Evolutionary conservation across 129 eudicot genomes (phyloP), one percentile per base, ranked within the genome.

Genomic region (Lactuca saligna): DNA sequence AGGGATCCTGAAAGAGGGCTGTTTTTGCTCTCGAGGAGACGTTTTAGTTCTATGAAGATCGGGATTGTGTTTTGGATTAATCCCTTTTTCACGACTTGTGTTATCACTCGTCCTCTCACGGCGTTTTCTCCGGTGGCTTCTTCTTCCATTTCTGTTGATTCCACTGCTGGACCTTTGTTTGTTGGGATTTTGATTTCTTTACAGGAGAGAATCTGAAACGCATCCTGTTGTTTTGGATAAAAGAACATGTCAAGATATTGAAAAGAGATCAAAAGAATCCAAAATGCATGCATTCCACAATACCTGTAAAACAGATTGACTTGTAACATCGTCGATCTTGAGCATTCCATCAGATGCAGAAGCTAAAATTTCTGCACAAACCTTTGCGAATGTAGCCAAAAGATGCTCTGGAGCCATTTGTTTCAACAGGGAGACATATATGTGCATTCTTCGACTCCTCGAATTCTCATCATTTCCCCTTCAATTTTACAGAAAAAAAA

Each of bases 351-450:
- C 99, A 12, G 97, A 87, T 20, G 96, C 96, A 65, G 96, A 84
- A 63, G 96, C 97, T 75, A 94, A 90, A 62, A 87, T 94, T 73
- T 94, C 99, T 15, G 99, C 93, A 72, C 96, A 87, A 53, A 94
- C 87, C 71, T 94, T 94, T 3, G 99, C 93, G 72, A 94, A 94
- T 17, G 99, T 87, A 35, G 99, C 99, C 72, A 94, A 69, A 62
- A 94, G 97, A 60, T 94, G 97, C 84, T 87, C 99, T 0, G 99
- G 97, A 75, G 96, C 96, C 99, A 94, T 94, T 80, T 94, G 99
- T 81, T 94, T 90, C 75, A 94, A 73, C 75, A 94, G 65, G 39
- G 97, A 85, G 46, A 75, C 79, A 66, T 90, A 94, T 29, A 94
- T 83, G 75, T 87, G 97, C 99, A 94, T 87, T 75, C 97, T 85